Evolutionary conservation across 23 red algal species (phyloP).

Genomic region (Gracilaria gracilis): DNA sequence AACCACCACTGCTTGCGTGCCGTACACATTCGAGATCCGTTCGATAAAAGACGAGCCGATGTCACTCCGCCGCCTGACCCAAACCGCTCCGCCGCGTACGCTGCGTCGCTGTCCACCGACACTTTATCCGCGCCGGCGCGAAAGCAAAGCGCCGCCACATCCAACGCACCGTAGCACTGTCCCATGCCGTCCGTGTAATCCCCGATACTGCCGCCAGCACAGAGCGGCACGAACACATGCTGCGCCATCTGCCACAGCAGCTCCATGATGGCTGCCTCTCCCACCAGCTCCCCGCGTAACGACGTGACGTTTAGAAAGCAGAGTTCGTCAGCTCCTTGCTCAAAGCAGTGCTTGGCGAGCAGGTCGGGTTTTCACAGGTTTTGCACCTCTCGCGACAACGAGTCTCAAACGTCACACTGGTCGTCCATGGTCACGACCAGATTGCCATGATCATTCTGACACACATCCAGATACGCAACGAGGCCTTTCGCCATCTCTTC

Average conservation of each 20-base stretch:
- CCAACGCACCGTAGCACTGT: conserved; percentile 56
- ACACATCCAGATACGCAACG: conserved; percentile 93
- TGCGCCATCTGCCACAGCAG: conserved; percentile 66
- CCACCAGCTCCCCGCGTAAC: conserved; percentile 72
- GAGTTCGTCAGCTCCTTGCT: conserved; percentile 92
- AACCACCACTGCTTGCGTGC: conserved; percentile 82
- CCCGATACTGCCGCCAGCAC: conserved; percentile 94
- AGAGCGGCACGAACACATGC: conserved; percentile 90
- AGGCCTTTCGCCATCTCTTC: conserved; percentile 79
- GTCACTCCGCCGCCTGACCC: conserved; percentile 22
- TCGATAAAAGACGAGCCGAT: conserved; percentile 70
- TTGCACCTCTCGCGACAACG: conserved; percentile 16
- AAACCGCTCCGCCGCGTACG: conserved; percentile 79
- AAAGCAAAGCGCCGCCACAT: conserved; percentile 78
- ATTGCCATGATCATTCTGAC: conserved; percentile 82
- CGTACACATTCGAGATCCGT: conserved; percentile 76
- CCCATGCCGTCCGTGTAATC: conserved; percentile 71
- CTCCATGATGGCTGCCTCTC: conserved; percentile 70
- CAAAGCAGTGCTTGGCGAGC: conserved; percentile 80
- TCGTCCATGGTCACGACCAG: conserved; percentile 86
- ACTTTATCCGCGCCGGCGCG: conserved; percentile 87
- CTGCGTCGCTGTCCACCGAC: conserved; percentile 67
- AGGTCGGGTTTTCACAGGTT: conserved; percentile 90
- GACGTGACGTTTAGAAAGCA: conserved; percentile 92
- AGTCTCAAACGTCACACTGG: conserved; percentile 77